These are phyloP conservation scores for Termitomyces sp. DNA, from an alignment of 768 basidiomycete species.

Conservation along the genomic window DNA sequence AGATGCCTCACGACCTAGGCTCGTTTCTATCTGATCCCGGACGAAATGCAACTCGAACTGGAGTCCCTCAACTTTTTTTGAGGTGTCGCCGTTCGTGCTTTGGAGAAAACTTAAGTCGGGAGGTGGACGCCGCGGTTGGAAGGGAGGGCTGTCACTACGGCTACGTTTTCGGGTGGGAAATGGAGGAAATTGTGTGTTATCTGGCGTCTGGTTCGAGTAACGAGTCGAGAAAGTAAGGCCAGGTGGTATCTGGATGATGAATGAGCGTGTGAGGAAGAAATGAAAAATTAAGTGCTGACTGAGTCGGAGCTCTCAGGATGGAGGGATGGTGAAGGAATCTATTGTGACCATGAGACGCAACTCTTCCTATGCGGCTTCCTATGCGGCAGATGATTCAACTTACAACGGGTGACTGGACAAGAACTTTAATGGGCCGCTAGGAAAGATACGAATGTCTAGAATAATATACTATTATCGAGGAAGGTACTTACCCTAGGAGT, in stretches of 20 bases:
- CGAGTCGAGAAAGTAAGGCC: constrained; percentile 4
- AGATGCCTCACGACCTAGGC: constrained; percentile 19
- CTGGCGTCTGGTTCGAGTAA: neutral
- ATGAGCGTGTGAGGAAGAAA: neutral
- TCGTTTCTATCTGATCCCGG: constrained; percentile 22
- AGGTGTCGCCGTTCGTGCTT: neutral
- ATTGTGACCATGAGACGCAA: neutral
- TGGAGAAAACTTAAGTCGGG: neutral
- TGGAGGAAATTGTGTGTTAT: neutral
- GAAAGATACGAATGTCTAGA: neutral
- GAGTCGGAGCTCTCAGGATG: neutral
- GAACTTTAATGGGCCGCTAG: constrained; percentile 5
- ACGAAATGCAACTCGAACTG: constrained; percentile 23
- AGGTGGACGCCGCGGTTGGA: neutral
- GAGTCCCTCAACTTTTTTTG: constrained; percentile 16
- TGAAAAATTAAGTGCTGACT: neutral
- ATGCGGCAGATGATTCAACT: neutral
- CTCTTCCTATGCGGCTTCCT: no score
- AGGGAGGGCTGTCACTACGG: constrained; percentile 4
- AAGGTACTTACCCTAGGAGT: constrained; percentile 4
- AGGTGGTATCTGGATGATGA: constrained; percentile 4
- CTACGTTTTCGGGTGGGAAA: constrained; percentile 6
- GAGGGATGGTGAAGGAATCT: constrained; percentile 2
- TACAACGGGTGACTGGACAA: constrained; percentile 7
- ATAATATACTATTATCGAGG: neutral